Evolutionary conservation across 257 asterid genomes (phyloP).

Genomic region (Solanum peruvianum): DNA sequence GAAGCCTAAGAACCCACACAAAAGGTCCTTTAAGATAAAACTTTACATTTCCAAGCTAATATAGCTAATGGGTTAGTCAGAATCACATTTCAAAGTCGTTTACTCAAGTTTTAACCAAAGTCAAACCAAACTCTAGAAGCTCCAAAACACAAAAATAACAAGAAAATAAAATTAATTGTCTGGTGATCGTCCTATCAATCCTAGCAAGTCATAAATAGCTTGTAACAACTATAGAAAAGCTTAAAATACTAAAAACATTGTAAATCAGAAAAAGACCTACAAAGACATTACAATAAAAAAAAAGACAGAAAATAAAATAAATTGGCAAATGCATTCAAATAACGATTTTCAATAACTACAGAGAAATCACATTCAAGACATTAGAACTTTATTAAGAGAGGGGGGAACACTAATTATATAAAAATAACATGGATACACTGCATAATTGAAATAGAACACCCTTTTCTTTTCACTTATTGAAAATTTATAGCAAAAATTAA

Average conservation of each 20-base stretch:
- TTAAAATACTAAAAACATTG: background rate
- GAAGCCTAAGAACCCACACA: background rate
- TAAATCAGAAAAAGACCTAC: background rate
- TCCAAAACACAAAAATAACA: background rate
- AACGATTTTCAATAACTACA: background rate
- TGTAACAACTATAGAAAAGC: background rate
- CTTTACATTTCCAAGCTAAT: background rate
- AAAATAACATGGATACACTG: background rate
- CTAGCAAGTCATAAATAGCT: background rate
- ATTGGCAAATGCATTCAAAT: background rate
- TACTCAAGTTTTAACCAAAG: background rate
- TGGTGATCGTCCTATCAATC: background rate
- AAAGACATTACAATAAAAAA: background rate
- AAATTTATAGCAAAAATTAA: too few species aligned
- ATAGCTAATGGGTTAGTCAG: background rate
- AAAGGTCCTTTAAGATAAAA: background rate
- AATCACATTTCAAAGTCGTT: background rate
- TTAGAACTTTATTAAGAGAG: background rate
- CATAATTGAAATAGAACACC: background rate
- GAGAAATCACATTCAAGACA: background rate
- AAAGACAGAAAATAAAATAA: background rate
- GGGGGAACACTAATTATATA: background rate
- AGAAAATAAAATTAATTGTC: too few species aligned
- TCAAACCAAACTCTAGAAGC: background rate
- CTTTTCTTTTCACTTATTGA: too few species aligned